Base-by-base conservation (phyloP, 148 eudicot genomes). In the Gaultheria prostrata region DNA sequence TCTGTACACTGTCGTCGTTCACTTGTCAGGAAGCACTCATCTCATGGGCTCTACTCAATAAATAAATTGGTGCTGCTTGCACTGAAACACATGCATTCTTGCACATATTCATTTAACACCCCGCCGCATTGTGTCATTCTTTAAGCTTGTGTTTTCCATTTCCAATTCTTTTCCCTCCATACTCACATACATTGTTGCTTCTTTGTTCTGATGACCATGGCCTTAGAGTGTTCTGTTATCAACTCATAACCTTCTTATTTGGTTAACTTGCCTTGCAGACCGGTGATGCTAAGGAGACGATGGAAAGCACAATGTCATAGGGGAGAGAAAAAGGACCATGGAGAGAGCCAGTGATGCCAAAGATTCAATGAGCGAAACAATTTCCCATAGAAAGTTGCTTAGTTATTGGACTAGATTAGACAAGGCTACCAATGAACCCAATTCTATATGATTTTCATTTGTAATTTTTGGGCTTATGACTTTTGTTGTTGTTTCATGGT, bases 1-100 rank as follows among this genome's bases (percentile, higher is more conserved):
- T 9, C 46, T 73, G 77, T 8, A 73, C 77, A 20, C 8, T 43
- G 4, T 46, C 28, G 53, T 75, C 9, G 17, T 75, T 45, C 32
- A 74, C 26, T 74, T 74, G 28, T 45, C 28, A 43, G 28, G 28
- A 74, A 74, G 76, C 76, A 45, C 24, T 75, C 9, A 75, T 75
- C 53, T 75, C 10, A 0, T 45, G 14, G 28, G 0, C 14, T 73
- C 18, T 43, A 20, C 18, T 21, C 51, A 20, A 75, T 43, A 13
- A 43, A 75, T 2, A 13, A 45, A 45, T 75, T 75, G 26, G 8
- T 45, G 78, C 46, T 75, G 30, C 24, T 72, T 72, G 48, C n/a
- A 15, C 12, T 2, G 8, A 35, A 71, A 72, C 8, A 20, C 45
- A 18, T 20, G 51, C 28, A 45, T 75, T 9, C 51, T 75, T 1